Evolutionary conservation across 2,329 filamentous ascomycete genomes (phyloP).

Genomic region (Xylaria sp.): DNA sequence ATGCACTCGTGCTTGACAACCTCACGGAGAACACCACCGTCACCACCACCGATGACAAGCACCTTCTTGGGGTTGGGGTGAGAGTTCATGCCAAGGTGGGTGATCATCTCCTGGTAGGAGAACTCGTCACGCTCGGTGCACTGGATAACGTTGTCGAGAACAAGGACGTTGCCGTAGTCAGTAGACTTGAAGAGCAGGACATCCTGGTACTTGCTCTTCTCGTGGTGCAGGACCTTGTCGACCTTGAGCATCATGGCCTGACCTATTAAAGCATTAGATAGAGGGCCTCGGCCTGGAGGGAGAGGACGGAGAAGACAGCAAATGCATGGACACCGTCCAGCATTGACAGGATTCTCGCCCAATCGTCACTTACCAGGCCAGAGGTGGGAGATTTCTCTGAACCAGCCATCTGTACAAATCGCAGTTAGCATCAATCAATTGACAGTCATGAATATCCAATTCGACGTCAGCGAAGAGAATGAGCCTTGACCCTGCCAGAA

Average conservation of each 20-base stretch:
- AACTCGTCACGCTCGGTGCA: conserved; percentile 98
- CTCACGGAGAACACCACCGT: conserved; percentile 95
- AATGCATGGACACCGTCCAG: not conserved
- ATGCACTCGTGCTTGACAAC: conserved; percentile 98
- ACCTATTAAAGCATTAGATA: conserved; percentile 43
- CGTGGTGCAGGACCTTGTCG: conserved; percentile 96
- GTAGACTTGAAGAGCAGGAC: conserved; percentile 98
- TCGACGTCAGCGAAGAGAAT: not conserved
- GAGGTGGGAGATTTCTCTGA: conserved; percentile 98
- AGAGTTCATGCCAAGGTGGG: conserved; percentile 95
- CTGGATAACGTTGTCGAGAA: conserved; percentile 98
- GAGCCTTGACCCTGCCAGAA: too few relatives aligned
- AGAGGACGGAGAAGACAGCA: not conserved
- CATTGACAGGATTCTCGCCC: not conserved
- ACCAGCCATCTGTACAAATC: conserved; percentile 82
- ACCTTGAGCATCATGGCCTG: conserved; percentile 98
- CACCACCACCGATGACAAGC: conserved; percentile 94
- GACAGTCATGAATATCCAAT: not conserved
- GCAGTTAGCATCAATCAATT: conserved; percentile 10
- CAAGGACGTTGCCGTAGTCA: conserved; percentile 91
- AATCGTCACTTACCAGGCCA: conserved; percentile 63
- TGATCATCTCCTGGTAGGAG: conserved; percentile 99
- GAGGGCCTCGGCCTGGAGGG: not conserved
- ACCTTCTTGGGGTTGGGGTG: conserved; percentile 98
- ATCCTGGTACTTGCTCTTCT: conserved; percentile 99